A percentile compares a stretch with the other conserved stretches of the same genome.
Conservation (phyloP, 345 rosid species). For the Xanthoceras sorbifolium region DNA sequence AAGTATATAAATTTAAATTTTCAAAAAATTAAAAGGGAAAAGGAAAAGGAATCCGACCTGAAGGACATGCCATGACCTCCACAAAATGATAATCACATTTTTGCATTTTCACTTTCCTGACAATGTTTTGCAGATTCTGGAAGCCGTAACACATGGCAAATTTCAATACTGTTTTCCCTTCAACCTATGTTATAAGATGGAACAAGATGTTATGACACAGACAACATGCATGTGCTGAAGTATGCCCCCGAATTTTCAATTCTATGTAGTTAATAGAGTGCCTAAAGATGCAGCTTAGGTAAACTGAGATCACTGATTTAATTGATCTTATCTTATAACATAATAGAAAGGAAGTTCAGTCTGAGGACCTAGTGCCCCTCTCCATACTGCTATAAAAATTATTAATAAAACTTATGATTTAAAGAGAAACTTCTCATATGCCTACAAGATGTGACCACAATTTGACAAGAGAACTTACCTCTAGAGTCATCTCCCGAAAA, state of each 20-base stretch:
- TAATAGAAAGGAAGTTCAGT: background rate
- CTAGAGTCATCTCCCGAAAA: slow-evolving; percentile 76
- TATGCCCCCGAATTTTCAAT: background rate
- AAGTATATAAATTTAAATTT: background rate
- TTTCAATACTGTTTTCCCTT: slow-evolving; percentile 68
- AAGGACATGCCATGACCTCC: slow-evolving; percentile 98
- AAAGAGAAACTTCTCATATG: background rate
- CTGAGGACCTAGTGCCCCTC: background rate
- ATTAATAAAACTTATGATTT: background rate
- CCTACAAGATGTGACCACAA: background rate
- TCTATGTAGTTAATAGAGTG: background rate
- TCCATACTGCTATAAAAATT: background rate
- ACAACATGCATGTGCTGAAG: background rate
- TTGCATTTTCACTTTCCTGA: slow-evolving; percentile 67
- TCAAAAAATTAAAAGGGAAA: background rate
- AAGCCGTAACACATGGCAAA: slow-evolving; percentile 92
- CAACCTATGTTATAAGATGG: slow-evolving; percentile 49
- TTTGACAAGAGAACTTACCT: slow-evolving; percentile 52
- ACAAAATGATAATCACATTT: slow-evolving; percentile 91
- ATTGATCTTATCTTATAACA: background rate
- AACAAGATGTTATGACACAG: slow-evolving; percentile 9
- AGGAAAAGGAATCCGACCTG: slow-evolving; percentile 50
- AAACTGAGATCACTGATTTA: background rate
- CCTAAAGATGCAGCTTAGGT: background rate
- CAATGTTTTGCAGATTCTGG: slow-evolving; percentile 89